Conservation (phyloP, 2,329 filamentous ascomycete genomes). For the Pleoardoris graminearum region DNA sequence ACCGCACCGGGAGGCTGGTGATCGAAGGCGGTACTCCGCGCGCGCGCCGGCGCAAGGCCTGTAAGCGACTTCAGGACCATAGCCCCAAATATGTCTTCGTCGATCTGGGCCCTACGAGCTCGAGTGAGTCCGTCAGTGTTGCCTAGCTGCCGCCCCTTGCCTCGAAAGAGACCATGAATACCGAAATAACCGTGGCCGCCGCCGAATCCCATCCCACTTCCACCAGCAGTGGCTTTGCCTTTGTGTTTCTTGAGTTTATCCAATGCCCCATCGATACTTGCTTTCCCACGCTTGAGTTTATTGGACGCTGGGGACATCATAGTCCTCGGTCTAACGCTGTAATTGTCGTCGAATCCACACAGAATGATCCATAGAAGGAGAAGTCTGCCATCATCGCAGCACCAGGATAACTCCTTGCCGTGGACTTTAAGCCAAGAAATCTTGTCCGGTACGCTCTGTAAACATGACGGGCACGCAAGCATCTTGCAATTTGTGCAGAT, state of each 20-base stretch:
- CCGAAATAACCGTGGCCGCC: not conserved
- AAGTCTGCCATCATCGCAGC: slow-evolving; percentile 39
- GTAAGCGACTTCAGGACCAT: slow-evolving; percentile 21
- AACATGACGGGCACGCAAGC: slow-evolving; percentile 24
- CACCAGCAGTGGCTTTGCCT: not conserved
- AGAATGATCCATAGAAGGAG: slow-evolving; percentile 45
- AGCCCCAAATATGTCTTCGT: slow-evolving; percentile 16
- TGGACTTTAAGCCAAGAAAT: slow-evolving; percentile 6
- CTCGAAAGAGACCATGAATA: not conserved
- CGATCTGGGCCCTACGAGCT: slow-evolving; percentile 16
- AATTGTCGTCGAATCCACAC: slow-evolving; percentile 42
- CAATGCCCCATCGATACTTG: not conserved
- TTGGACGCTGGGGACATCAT: slow-evolving; percentile 5
- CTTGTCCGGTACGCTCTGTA: slow-evolving; percentile 4
- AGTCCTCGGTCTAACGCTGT: slow-evolving; percentile 13
- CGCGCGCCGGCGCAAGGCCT: slow-evolving; percentile 31
- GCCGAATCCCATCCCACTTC: slow-evolving; percentile 14
- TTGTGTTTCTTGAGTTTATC: not conserved
- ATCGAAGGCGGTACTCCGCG: slow-evolving; percentile 30
- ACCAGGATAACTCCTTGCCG: slow-evolving; percentile 33
- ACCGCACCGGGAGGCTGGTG: slow-evolving; percentile 34
- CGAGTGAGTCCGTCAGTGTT: slow-evolving; percentile 2
- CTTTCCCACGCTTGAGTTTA: not conserved
- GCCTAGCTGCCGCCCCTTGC: not conserved
- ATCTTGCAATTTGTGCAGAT: slow-evolving; percentile 23